Percentiles rank a stretch among this genome's conserved stretches.
Evolutionary conservation across 2,329 filamentous ascomycete genomes (phyloP).

Genomic region (Alternaria burnsii): DNA sequence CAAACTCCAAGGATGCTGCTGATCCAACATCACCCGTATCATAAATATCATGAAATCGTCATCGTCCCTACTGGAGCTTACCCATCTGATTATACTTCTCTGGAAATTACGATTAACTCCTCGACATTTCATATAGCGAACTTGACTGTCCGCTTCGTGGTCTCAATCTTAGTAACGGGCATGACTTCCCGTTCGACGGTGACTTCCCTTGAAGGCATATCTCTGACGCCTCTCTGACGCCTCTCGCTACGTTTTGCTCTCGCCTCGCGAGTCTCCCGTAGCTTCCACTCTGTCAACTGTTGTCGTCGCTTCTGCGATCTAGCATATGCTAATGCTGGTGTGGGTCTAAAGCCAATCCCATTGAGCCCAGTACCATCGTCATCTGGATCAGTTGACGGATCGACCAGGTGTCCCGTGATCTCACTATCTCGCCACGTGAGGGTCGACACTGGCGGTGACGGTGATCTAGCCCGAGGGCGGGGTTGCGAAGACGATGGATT

Average conservation of each 20-base stretch:
- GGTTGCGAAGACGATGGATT: constrained; percentile 25
- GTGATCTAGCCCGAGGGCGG: constrained; percentile 35
- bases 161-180: constrained; percentile 22
- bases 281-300: constrained; percentile 68
- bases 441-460: constrained; percentile 43
- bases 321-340: constrained; percentile 65
- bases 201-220: constrained; percentile 37
- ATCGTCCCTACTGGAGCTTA: constrained; percentile 18
- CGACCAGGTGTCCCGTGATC: constrained; percentile 66
- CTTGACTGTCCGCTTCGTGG: constrained; percentile 38
- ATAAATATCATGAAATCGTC: constrained; percentile 34
- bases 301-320: constrained; percentile 64
- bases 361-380: constrained; percentile 72
- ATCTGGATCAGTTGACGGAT: constrained; percentile 61
- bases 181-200: constrained; percentile 40
- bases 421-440: constrained; percentile 68
- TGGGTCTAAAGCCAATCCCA: constrained; percentile 70
- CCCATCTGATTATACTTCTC: background rate
- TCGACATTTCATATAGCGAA: constrained; percentile 39
- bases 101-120: constrained; percentile 29
- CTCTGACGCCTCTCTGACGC: constrained; percentile 49
- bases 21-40: constrained; percentile 14
- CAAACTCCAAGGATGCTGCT: constrained; percentile 15
- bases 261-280: constrained; percentile 66
- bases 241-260: constrained; percentile 64